Base-by-base conservation (phyloP, 2,329 filamentous ascomycete genomes). In the Aspergillus sojae region DNA sequence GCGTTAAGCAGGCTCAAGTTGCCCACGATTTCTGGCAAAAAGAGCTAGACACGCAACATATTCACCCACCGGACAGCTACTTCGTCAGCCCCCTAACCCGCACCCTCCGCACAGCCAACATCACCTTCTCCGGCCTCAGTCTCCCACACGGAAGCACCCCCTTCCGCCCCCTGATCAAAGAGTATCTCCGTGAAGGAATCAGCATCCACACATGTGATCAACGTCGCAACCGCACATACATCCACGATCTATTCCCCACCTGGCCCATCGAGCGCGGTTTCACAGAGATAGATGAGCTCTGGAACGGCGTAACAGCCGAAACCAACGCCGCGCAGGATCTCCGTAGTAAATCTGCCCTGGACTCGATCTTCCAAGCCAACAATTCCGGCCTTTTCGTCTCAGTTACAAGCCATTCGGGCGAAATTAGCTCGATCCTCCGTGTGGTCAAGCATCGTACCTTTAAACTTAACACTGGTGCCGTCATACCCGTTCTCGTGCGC, bases 171-270 rank as follows among this genome's bases (percentile, higher is more conserved):
- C 74, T 80, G 0, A 74, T 89, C 66, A 87, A 87, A 70, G 86
- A 88, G 71, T 72, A 82, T 34, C 78, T 88, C 56, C 79, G 86
- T 19, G 87, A 89, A 72, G 81, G 81, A 1, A 83, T 88, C 41
- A 85, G 84, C 46, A 80, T 86, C 45, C 86, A 89, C 72, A 89
- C 86, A 0, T 89, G 87, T 67, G 85, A 89, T 71, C 81, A 83
- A 23, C 80, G 86, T 21, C 82, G 79, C 62, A 80, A 72, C 62
- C 79, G 77, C 57, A 75, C 78, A 0, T 81, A 79, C 56, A 87
- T 89, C 65, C 72, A 78, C 21, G 34, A 70, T 1, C 70, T 78
- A 16, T 87, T 84, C 68, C 85, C 85, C 0, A 67, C 62, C 2
- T 87, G 80, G 75, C 70, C 57, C 0, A 80, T 88, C 65, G 86